Base-by-base conservation (phyloP, 345 rosid genomes). In the Melaleuca quinquenervia region DNA sequence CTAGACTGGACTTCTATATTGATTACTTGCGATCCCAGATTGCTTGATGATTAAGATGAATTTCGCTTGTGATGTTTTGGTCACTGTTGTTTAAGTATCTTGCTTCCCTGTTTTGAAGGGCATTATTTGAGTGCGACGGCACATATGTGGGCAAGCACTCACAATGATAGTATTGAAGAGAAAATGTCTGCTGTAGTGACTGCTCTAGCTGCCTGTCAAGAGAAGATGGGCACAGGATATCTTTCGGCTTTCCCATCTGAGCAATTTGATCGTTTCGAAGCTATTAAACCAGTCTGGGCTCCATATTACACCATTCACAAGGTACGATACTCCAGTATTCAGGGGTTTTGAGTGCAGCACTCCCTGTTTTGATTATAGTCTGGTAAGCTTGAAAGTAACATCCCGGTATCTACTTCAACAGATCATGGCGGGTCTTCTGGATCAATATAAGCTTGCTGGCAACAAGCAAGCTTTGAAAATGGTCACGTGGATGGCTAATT, bases 251-350 rank as follows among this genome's bases (percentile, higher is more conserved):
- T 97, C 87, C 98, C 98, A 7, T 87, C 93, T 5, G 98, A 94
- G 87, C 88, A 82, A 41, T 97, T 96, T 85, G 98, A 97, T 85
- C 95, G 98, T 13, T 93, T 96, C 76, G 98, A 96, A 89, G 96
- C 95, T 86, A 82, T 97, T 78, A 87, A 86, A 76, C 95, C 95
- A 51, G 98, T 97, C 9, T 97, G 99, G 98, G 99, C 99, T 87
- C 98, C 99, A 22, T 97, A 97, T 88, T 97, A 97, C 88, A 97
- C 98, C 80, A 94, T 97, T 85, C 98, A 97, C 92, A 97, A 97
- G 96, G 98, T 95, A 83, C 55, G 83, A 1, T 62, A 36, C 83
- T 45, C 3, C 12, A 70, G 48, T 8, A 45, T 70, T 32, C 8
- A 24, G 78, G 41, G 21, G 10, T 70, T 32, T 70, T 70, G 11